Evolutionary conservation across 306 rosid species (phyloP).

Genomic region (Datisca glomerata): DNA sequence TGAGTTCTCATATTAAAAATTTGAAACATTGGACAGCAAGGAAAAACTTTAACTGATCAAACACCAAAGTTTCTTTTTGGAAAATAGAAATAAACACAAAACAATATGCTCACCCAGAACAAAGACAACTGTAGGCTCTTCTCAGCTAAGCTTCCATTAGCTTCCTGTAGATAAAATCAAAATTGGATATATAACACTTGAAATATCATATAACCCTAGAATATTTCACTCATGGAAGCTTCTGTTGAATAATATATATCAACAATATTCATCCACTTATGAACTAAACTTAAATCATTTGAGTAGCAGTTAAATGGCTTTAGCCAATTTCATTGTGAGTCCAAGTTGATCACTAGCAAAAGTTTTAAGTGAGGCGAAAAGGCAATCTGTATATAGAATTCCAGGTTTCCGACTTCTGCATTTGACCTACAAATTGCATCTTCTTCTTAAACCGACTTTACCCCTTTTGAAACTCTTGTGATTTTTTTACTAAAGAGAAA

Average conservation of each 20-base stretch:
- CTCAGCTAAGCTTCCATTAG: conserved; percentile 34
- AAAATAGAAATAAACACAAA: too few relatives aligned
- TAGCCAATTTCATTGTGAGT: neutral
- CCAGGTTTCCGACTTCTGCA: neutral
- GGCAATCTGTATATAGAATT: neutral
- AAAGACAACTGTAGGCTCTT: conserved; percentile 79
- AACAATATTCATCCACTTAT: neutral
- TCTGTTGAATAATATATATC: neutral
- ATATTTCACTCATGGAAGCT: neutral
- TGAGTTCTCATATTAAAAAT: neutral
- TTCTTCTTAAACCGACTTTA: too few relatives aligned
- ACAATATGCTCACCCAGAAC: conserved; percentile 67
- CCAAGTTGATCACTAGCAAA: neutral
- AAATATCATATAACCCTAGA: neutral
- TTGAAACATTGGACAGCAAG: neutral
- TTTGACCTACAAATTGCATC: too few relatives aligned
- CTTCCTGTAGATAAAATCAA: conserved; percentile 28
- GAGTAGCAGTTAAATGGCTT: neutral
- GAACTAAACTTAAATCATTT: neutral
- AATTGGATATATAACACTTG: conserved; percentile 6
- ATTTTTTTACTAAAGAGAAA: neutral
- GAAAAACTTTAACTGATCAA: too few relatives aligned
- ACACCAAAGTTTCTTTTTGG: too few relatives aligned
- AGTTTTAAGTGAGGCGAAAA: neutral
- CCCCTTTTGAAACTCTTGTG: neutral